Evolutionary conservation across 2,329 filamentous ascomycete genomes (phyloP).

Genomic region (Aspergillus melleus): DNA sequence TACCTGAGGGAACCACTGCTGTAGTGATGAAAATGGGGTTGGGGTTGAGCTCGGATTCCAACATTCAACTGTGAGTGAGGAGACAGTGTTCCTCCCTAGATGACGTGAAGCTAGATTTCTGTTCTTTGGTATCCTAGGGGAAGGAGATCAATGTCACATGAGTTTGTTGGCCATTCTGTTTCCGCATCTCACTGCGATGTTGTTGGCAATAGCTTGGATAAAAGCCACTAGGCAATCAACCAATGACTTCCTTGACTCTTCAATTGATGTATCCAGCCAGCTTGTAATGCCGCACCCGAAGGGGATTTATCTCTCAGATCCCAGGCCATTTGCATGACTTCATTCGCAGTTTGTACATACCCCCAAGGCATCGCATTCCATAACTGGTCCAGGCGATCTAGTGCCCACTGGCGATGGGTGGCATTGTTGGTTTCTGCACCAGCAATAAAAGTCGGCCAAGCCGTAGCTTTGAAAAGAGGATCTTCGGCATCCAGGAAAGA

Average conservation of each 20-base stretch:
- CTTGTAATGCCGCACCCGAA: background rate
- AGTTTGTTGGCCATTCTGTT: too few relatives aligned
- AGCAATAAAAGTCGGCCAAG: slow-evolving; percentile 10
- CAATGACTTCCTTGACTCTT: background rate
- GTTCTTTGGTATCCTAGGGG: too few relatives aligned
- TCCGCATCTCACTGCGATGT: too few relatives aligned
- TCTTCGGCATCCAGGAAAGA: background rate
- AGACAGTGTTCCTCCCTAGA: too few relatives aligned
- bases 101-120: too few relatives aligned
- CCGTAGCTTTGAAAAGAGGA: slow-evolving; percentile 8
- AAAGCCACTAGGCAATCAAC: background rate
- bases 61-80: too few relatives aligned
- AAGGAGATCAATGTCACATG: too few relatives aligned
- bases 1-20: too few relatives aligned
- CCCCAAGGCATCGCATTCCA: slow-evolving; percentile 8
- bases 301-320: background rate
- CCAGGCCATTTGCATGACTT: slow-evolving; percentile 8
- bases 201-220: background rate
- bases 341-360: slow-evolving; percentile 6
- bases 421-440: slow-evolving; percentile 5
- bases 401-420: background rate
- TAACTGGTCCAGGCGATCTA: background rate
- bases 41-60: too few relatives aligned
- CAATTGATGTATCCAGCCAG: background rate
- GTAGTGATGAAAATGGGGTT: too few relatives aligned